Evolutionary conservation across 176 grass and related monocot species (phyloP).

Genomic region (Hordeum marinum): DNA sequence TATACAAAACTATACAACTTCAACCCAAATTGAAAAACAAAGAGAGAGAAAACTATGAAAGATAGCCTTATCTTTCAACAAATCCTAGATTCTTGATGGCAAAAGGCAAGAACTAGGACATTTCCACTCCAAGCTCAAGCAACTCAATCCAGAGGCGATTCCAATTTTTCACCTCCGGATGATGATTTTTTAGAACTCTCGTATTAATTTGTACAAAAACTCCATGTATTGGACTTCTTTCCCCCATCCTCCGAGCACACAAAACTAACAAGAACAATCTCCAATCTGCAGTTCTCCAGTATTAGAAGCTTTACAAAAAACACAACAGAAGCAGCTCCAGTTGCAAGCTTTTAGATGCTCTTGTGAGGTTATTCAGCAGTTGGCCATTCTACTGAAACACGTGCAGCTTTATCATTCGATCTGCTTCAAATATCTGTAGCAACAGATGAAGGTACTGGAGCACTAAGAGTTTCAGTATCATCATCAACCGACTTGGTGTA

Average conservation of each 20-base stretch:
- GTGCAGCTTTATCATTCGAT: neutral
- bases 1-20: constrained; percentile 1
- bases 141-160: constrained; percentile 15
- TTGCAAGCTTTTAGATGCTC: neutral
- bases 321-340: neutral
- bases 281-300: neutral
- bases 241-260: neutral
- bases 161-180: neutral
- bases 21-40: neutral
- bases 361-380: neutral
- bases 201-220: constrained; percentile 5
- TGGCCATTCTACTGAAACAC: neutral
- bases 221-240: constrained; percentile 13
- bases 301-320: neutral
- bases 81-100: neutral
- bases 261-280: neutral
- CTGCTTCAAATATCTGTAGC: neutral
- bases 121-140: neutral
- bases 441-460: neutral
- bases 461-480: neutral
- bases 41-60: neutral
- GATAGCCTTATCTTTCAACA: neutral
- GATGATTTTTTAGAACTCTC: neutral
- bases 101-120: constrained; percentile 23
- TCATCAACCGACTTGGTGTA: neutral